Percentiles rank a stretch among this genome's conserved stretches.
phyloP scores from a whole-genome alignment of 768 basidiomycete genomes.

The Collybia sordida region DNA sequence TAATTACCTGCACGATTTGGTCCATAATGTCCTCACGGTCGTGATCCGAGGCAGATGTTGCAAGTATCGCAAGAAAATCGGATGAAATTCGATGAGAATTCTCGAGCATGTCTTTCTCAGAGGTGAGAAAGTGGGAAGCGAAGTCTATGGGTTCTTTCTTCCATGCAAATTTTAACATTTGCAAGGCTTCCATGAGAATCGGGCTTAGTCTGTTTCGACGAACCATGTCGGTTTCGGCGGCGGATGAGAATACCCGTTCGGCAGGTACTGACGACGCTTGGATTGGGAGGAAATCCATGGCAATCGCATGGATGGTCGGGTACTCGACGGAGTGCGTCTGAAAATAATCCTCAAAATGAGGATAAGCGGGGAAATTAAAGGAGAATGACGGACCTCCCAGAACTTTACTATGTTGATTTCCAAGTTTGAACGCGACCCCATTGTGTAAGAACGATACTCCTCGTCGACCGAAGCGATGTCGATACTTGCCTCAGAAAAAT shows the following conservation, averaged over 20 bases:
- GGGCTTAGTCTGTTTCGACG: conserved; percentile 12
- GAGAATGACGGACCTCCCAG: conserved; percentile 7
- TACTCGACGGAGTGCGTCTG: background rate
- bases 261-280: conserved; percentile 18
- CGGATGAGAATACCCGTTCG: conserved; percentile 18
- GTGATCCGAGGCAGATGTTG: background rate
- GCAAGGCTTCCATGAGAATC: conserved; percentile 17
- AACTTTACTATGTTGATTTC: background rate
- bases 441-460: conserved; percentile 2
- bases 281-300: conserved; percentile 9
- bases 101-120: background rate
- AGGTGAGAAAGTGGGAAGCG: background rate
- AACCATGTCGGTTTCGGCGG: conserved; percentile 10
- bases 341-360: too few relatives aligned
- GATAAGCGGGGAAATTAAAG: too few relatives aligned
- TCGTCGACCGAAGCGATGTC: conserved; percentile 2
- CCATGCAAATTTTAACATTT: conserved; percentile 14
- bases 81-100: background rate
- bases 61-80: background rate
- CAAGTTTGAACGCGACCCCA: background rate
- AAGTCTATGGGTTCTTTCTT: background rate
- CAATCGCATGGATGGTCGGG: conserved; percentile 1
- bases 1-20: too few relatives aligned
- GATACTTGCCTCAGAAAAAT: background rate
- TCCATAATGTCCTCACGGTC: background rate